Percentiles rank a stretch among this genome's conserved stretches.
These are phyloP conservation scores for Pythium rishiriense DNA, from an alignment of 352 stramenopile species.

Conservation along the genomic window DNA sequence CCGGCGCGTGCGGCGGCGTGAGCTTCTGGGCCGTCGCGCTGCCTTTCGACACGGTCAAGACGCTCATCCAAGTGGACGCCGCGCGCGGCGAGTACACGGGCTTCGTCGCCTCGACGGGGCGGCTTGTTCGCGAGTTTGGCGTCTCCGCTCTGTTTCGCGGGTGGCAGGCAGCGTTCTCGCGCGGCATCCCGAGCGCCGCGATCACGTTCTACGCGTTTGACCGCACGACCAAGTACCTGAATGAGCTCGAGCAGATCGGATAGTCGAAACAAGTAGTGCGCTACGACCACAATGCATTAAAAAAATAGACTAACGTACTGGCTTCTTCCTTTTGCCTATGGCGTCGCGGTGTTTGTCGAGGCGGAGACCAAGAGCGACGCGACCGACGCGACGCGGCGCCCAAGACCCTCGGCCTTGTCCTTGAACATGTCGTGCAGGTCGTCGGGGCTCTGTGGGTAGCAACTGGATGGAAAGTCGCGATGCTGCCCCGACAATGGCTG, in stretches of 20 bases:
- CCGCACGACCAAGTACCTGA: slow-evolving; percentile 53
- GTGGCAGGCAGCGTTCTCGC: slow-evolving; percentile 80
- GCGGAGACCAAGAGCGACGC: slow-evolving; percentile 19
- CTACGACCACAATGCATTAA: neutral
- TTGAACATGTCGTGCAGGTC: slow-evolving; percentile 76
- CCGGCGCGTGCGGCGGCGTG: slow-evolving; percentile 74
- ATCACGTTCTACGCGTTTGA: slow-evolving; percentile 86
- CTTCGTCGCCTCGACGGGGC: slow-evolving; percentile 37
- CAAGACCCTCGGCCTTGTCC: slow-evolving; percentile 78
- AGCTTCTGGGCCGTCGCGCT: slow-evolving; percentile 85
- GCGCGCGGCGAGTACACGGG: slow-evolving; percentile 43
- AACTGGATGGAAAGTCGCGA: slow-evolving; percentile 47
- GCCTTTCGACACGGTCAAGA: slow-evolving; percentile 86
- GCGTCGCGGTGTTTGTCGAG: neutral
- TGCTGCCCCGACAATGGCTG: slow-evolving; percentile 23
- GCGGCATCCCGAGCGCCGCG: slow-evolving; percentile 69
- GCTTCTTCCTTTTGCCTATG: neutral
- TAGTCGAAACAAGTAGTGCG: no score
- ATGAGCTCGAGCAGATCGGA: slow-evolving; percentile 30
- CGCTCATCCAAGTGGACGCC: slow-evolving; percentile 75
- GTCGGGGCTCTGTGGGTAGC: slow-evolving; percentile 57
- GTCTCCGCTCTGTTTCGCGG: slow-evolving; percentile 69
- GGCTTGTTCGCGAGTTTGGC: slow-evolving; percentile 55
- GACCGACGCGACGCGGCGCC: slow-evolving; percentile 61
- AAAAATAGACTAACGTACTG: neutral